Conservation (phyloP, 495 filamentous ascomycete species). For the Daldinia loculata region DNA sequence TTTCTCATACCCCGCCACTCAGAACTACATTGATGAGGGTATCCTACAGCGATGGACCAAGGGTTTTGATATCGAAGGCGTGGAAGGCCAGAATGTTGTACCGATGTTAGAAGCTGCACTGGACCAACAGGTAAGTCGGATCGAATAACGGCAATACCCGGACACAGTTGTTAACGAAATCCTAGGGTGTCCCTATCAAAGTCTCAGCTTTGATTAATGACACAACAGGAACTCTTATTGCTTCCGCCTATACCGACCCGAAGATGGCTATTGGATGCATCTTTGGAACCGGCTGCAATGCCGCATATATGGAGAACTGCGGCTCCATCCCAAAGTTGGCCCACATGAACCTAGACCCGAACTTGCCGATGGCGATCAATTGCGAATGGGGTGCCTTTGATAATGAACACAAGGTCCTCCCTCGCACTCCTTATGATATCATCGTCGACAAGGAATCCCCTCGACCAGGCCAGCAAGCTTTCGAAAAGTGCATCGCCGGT, state of each 20-base stretch:
- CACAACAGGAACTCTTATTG: constrained; percentile 98
- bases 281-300: constrained; percentile 98
- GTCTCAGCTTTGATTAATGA: constrained; percentile 95
- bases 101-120: constrained; percentile 89
- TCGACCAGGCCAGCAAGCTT: constrained; percentile 92
- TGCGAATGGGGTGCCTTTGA: constrained; percentile 99
- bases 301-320: constrained; percentile 94
- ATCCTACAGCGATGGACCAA: constrained; percentile 98
- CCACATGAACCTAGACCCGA: constrained; percentile 88
- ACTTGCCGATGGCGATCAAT: constrained; percentile 96
- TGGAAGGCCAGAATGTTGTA: constrained; percentile 94
- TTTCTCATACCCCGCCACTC: constrained; percentile 96
- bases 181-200: constrained; percentile 87
- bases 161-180: constrained; percentile 8
- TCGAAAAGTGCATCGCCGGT: constrained; percentile 98
- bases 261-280: constrained; percentile 96
- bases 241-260: constrained; percentile 91
- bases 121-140: constrained; percentile 70
- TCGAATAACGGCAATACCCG: constrained; percentile 16
- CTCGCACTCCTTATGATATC: constrained; percentile 83
- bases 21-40: constrained; percentile 96
- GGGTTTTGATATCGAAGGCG: constrained; percentile 96
- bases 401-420: constrained; percentile 93
- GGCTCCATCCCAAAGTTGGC: constrained; percentile 94
- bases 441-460: constrained; percentile 93